These are phyloP conservation scores for Aspergillus transmontanensis DNA, from an alignment of 2,329 filamentous ascomycete species.

Conservation along the genomic window DNA sequence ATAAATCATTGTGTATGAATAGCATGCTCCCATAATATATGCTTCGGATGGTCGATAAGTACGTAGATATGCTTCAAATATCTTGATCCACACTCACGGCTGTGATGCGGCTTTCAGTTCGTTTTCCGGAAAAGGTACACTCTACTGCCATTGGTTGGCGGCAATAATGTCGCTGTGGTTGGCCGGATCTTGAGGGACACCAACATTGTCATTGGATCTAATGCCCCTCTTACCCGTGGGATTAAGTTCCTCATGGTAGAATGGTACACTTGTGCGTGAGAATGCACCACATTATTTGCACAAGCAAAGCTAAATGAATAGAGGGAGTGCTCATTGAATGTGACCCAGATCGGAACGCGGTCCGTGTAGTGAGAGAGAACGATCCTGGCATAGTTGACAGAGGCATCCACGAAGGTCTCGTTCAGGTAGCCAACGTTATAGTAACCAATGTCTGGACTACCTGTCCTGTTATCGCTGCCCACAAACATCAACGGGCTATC, in stretches of 20 bases:
- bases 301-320: conserved; percentile 49
- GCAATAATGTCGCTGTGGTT: too few species aligned
- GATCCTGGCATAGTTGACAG: conserved; percentile 43
- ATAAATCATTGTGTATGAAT: too few species aligned
- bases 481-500: conserved; percentile 32
- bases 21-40: too few species aligned
- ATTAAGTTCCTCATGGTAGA: conserved; percentile 45
- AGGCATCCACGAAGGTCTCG: conserved; percentile 44
- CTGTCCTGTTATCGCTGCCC: conserved; percentile 17
- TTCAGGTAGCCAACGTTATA: conserved; percentile 39
- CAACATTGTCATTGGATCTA: conserved; percentile 56
- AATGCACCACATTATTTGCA: conserved; percentile 51
- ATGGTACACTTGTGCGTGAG: conserved; percentile 40
- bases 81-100: too few species aligned
- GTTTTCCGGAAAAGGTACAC: too few species aligned
- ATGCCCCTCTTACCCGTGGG: conserved; percentile 46
- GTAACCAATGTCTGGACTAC: conserved; percentile 27
- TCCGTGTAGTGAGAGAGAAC: conserved; percentile 43
- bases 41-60: too few species aligned
- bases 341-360: conserved; percentile 45
- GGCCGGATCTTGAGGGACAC: conserved; percentile 46
- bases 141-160: too few species aligned
- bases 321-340: conserved; percentile 45
- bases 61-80: too few species aligned
- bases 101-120: too few species aligned